These are phyloP conservation scores for Candida pseudoviswanathii DNA, from an alignment of 1,139 yeast genomes.

Conservation along the genomic window DNA sequence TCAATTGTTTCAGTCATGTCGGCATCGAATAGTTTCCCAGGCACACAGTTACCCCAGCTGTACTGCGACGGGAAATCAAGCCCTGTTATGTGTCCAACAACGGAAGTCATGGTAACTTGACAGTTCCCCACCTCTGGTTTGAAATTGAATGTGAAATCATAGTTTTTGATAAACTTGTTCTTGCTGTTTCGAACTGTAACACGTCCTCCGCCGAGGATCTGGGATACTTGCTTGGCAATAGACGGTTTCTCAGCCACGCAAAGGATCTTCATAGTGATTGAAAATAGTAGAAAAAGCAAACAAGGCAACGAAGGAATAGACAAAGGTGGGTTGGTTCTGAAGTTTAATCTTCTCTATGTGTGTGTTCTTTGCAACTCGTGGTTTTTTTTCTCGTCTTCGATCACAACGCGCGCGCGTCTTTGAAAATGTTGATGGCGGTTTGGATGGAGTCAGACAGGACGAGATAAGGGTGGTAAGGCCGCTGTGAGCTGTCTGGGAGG, in stretches of 20 bases:
- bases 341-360: not conserved
- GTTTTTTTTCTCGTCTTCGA: not conserved
- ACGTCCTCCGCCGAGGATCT: conserved; percentile 74
- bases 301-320: not conserved
- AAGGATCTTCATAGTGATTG: conserved; percentile 61
- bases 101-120: conserved; percentile 89
- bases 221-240: conserved; percentile 84
- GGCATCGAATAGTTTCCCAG: conserved; percentile 67
- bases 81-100: conserved; percentile 77
- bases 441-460: no score
- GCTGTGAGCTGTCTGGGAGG: no score
- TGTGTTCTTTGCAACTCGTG: not conserved
- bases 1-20: conserved; percentile 51
- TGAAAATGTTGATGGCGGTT: no score
- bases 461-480: no score
- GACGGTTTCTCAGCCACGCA: conserved; percentile 99
- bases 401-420: not conserved
- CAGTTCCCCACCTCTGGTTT: conserved; percentile 57
- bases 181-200: conserved; percentile 49
- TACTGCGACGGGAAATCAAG: conserved; percentile 66
- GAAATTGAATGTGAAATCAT: conserved; percentile 71
- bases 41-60: conserved; percentile 71
- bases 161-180: conserved; percentile 74
- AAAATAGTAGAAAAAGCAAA: not conserved
- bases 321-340: not conserved